Base-by-base conservation (phyloP, 2,329 filamentous ascomycete genomes). In the Nothomitra cinnamomea region DNA sequence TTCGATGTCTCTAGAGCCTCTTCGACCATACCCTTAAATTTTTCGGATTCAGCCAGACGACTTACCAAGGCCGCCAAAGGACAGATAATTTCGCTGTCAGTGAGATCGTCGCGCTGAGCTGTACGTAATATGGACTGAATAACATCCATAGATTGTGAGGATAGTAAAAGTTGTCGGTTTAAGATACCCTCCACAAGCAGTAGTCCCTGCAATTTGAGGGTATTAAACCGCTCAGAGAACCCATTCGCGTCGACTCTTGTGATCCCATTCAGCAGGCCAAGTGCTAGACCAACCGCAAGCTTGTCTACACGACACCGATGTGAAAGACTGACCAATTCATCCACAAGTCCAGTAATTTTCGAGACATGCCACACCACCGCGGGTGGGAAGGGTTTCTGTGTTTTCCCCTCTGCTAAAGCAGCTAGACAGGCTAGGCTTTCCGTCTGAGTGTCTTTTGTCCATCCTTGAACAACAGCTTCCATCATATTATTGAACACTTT, bases 401-500 rank as follows among this genome's bases (percentile, higher is more conserved):
- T n/a, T 10, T 32, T 32, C 65, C 88, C 83, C 63, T 94, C 85
- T 1, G 87, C 84, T 42, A 96, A 71, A 19, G 94, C 80, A 2
- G 85, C 81, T 53, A 96, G 69, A 62, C 86, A 94, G 12, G 87
- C 80, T 1, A 95, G 73, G 10, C 82, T 88, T 15, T 85, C 79
- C 17, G 79, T 75, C 1, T 83, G 67, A 0, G 85, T 94, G 56
- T 88, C 82, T 43, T 73, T 68, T 1, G 80, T 83, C 81, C 87
- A 94, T 7, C 85, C 86, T 25, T 76, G 70, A 7, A 85, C 82
- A 35, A 95, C 78, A 57, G 89, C 87, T 61, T 94, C 86, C 87
- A 96, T 94, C 62, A 98, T 76, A 1, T 83, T 82, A 53, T 85
- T 81, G n/a, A 96, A 72, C 1, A 89, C 78, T 54, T 78, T 77